Evolutionary conservation across 495 filamentous ascomycete genomes (phyloP).

Genomic region (Rostrohypoxylon terebratum): DNA sequence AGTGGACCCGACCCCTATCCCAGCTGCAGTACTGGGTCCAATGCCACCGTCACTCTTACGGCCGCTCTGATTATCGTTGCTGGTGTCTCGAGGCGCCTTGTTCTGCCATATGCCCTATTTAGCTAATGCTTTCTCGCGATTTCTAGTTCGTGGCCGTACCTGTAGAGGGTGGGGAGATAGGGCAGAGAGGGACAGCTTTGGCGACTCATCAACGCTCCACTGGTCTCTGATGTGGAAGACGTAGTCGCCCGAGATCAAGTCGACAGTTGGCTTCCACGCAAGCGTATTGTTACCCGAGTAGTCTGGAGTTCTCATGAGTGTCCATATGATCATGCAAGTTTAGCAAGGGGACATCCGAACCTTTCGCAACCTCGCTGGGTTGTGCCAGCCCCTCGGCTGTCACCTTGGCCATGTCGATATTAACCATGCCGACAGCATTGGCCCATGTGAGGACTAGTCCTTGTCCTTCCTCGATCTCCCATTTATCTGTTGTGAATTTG

Average conservation of each 20-base stretch:
- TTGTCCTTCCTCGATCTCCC: conserved; percentile 14
- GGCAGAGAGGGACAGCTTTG: background rate
- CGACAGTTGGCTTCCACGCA: conserved; percentile 13
- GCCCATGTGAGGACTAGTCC: conserved; percentile 24
- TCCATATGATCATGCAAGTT: background rate
- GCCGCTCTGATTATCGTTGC: background rate
- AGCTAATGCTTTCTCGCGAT: background rate
- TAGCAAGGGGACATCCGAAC: background rate
- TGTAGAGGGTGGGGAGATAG: conserved; percentile 1
- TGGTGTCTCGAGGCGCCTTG: background rate
- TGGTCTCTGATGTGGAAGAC: conserved; percentile 18
- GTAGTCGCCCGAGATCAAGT: conserved; percentile 17
- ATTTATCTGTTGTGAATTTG: conserved; percentile 27
- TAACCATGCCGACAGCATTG: conserved; percentile 10
- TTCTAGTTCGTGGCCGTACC: background rate
- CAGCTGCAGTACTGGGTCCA: conserved; percentile 15
- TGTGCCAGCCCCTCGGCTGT: background rate
- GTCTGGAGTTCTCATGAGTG: conserved; percentile 6
- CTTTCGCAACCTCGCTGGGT: conserved; percentile 1
- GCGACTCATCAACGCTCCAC: conserved; percentile 19
- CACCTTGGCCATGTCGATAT: conserved; percentile 17
- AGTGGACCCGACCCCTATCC: conserved; percentile 37
- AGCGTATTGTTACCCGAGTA: conserved; percentile 16
- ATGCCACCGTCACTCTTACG: conserved; percentile 9
- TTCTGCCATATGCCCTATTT: conserved; percentile 1